These are phyloP conservation scores for Claviceps monticola DNA, from an alignment of 2,329 filamentous ascomycete genomes.

Conservation along the genomic window DNA sequence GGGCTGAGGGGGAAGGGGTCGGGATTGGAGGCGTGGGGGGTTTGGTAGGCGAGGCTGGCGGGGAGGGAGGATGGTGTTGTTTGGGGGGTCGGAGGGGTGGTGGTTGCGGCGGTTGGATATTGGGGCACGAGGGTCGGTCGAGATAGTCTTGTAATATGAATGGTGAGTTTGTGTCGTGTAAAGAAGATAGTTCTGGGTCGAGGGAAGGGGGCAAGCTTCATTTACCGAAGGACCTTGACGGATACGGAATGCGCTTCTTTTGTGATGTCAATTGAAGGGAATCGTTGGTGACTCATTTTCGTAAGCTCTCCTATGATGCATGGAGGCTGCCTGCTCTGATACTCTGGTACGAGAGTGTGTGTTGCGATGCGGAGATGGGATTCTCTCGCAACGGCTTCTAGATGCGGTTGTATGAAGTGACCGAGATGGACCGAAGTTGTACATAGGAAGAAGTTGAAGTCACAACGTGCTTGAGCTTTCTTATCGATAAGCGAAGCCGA, in stretches of 20 bases:
- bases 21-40: conserved; percentile 30
- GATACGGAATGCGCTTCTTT: conserved; percentile 72
- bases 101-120: conserved; percentile 41
- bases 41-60: conserved; percentile 61
- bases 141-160: conserved; percentile 49
- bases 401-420: no score
- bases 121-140: conserved; percentile 64
- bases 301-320: no score
- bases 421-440: not conserved
- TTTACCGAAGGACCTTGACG: conserved; percentile 58
- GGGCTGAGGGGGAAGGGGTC: conserved; percentile 45
- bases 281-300: conserved; percentile 44
- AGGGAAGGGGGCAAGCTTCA: not conserved
- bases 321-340: not conserved
- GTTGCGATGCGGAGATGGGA: not conserved
- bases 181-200: not conserved
- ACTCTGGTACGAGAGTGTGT: not conserved
- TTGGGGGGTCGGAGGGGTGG: conserved; percentile 31
- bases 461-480: not conserved
- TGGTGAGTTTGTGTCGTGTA: not conserved
- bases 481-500: conserved; percentile 4
- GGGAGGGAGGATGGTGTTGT: conserved; percentile 21
- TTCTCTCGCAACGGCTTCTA: not conserved
- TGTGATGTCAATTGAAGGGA: conserved; percentile 39
- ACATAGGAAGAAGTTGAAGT: not conserved